A percentile compares a stretch with the other conserved stretches of the same genome.
Evolutionary conservation across 768 basidiomycete species (phyloP).

Genomic region (Gloeostereum incarnatum): DNA sequence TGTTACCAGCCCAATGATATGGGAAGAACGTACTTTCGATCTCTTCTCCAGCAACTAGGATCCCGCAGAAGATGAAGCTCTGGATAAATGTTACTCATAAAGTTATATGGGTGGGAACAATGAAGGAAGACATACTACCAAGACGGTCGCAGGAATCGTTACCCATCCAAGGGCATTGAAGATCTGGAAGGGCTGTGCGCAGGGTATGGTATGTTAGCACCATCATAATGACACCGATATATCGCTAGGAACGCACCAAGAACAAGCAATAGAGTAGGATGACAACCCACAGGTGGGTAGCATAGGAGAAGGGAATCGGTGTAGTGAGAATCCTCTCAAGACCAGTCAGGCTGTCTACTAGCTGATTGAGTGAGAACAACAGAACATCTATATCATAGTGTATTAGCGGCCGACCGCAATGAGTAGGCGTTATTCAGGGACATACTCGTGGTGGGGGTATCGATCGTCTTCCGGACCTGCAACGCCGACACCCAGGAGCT

Average conservation of each 20-base stretch:
- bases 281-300: conserved; percentile 60
- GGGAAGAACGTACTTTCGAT: conserved; percentile 58
- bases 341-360: conserved; percentile 59
- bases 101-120: background rate
- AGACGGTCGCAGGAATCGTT: conserved; percentile 54
- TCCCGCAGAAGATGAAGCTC: conserved; percentile 68
- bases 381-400: conserved; percentile 28
- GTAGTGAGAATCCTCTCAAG: conserved; percentile 69
- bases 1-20: no score
- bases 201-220: conserved; percentile 6
- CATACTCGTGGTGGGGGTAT: conserved; percentile 56
- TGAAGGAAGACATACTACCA: conserved; percentile 27
- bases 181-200: conserved; percentile 60
- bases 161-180: conserved; percentile 44
- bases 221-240: conserved; percentile 1
- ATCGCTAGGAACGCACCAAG: conserved; percentile 40
- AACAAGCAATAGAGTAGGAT: conserved; percentile 51
- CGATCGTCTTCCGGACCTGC: conserved; percentile 43
- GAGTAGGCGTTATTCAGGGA: conserved; percentile 3
- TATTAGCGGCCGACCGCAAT: background rate
- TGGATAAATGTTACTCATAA: conserved; percentile 14
- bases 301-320: conserved; percentile 69
- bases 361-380: conserved; percentile 35
- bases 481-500: conserved; percentile 59
- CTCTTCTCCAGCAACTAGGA: conserved; percentile 66